Conservation (phyloP, 2,329 filamentous ascomycete species). For the Rutstroemia sp. region DNA sequence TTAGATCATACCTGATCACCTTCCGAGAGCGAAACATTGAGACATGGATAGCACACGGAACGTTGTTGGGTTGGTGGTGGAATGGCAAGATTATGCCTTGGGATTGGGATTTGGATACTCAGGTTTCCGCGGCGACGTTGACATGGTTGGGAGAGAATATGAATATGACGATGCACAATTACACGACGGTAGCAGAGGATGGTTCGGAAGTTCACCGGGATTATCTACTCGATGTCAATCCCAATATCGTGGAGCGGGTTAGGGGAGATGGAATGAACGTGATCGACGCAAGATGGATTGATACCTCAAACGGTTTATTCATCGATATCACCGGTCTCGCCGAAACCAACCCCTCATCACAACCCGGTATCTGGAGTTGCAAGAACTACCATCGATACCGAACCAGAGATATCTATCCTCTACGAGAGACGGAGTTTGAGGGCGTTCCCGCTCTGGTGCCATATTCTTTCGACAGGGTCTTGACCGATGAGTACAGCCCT, state of each 20-base stretch:
- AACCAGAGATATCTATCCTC: slow-evolving; percentile 65
- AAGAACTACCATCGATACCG: slow-evolving; percentile 73
- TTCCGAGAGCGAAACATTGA: slow-evolving; percentile 60
- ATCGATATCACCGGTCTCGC: slow-evolving; percentile 75
- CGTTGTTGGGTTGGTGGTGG: slow-evolving; percentile 85
- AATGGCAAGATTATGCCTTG: slow-evolving; percentile 70
- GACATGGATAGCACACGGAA: slow-evolving; percentile 83
- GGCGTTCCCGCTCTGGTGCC: slow-evolving; percentile 64
- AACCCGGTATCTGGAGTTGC: slow-evolving; percentile 66
- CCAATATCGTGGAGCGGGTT: slow-evolving; percentile 53
- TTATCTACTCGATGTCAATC: slow-evolving; percentile 74
- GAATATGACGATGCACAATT: slow-evolving; percentile 54
- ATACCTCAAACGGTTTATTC: slow-evolving; percentile 67
- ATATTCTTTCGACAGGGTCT: slow-evolving; percentile 57
- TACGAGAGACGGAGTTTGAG: slow-evolving; percentile 69
- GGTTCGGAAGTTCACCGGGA: slow-evolving; percentile 37
- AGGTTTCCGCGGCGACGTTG: slow-evolving; percentile 63
- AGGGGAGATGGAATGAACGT: slow-evolving; percentile 66
- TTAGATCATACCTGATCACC: slow-evolving; percentile 65
- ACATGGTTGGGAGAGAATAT: slow-evolving; percentile 54
- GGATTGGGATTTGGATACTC: slow-evolving; percentile 81
- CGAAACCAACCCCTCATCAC: slow-evolving; percentile 51
- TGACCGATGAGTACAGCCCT: slow-evolving; percentile 58
- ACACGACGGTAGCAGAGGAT: slow-evolving; percentile 33
- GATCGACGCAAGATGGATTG: slow-evolving; percentile 81